phyloP scores from a whole-genome alignment of 1,284 basidiomycete species.

The Malassezia sympodialis region DNA sequence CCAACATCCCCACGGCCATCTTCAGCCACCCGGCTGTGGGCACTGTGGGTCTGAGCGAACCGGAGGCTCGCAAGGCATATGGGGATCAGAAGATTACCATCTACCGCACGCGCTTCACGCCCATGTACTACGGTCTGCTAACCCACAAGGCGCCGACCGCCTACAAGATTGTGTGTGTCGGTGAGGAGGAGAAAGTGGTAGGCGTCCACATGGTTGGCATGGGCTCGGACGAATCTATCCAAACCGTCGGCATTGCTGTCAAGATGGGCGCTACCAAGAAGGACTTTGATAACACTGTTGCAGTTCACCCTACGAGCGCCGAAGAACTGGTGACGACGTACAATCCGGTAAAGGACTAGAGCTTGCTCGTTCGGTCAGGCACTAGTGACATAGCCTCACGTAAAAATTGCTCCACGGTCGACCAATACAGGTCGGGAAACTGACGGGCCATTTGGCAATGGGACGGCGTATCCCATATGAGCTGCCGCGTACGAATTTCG shows the following conservation, averaged over 20 bases:
- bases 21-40: conserved; percentile 35
- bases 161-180: conserved; percentile 79
- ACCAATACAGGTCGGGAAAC: conserved; percentile 3
- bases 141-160: conserved; percentile 58
- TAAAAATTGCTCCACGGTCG: conserved; percentile 3
- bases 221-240: conserved; percentile 73
- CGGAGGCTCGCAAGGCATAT: conserved; percentile 74
- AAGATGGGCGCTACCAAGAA: conserved; percentile 65
- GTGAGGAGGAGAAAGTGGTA: conserved; percentile 82
- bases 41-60: conserved; percentile 58
- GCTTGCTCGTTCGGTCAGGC: background rate
- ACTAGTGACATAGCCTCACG: background rate
- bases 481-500: background rate
- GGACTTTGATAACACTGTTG: conserved; percentile 46
- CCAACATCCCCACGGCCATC: conserved; percentile 63
- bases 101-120: conserved; percentile 57
- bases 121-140: conserved; percentile 47
- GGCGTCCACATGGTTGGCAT: conserved; percentile 84
- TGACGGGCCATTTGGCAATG: conserved; percentile 9
- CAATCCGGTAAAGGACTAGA: conserved; percentile 11
- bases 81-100: conserved; percentile 77
- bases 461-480: background rate
- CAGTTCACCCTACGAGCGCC: conserved; percentile 44
- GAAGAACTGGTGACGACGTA: conserved; percentile 37
- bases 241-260: conserved; percentile 86